Evolutionary conservation across 352 stramenopile genomes (phyloP), one percentile per base, ranked within the genome.

Genomic region (Blastocystis sp.): DNA sequence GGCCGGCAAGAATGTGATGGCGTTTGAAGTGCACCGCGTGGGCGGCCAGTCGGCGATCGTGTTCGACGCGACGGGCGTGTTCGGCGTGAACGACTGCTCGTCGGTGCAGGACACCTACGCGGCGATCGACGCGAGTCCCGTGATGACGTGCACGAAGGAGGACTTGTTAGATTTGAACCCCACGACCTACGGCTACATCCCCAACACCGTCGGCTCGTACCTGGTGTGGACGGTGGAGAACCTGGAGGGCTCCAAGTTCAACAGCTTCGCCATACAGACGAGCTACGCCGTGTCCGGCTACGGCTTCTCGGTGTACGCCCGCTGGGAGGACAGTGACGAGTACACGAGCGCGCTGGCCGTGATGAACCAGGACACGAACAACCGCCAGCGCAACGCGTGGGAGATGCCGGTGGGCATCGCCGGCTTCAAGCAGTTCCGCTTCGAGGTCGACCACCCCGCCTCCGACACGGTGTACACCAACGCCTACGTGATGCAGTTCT

Each of bases 221-320:
- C n/a, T 70, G 24, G 21, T 0, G 6, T 70, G 63, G 63, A 38
- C 14, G 10, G 63, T 70, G 63, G 63, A 70, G 63, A 70, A 70
- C 63, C 63, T 70, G n/a, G 63, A 70, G 34, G 63, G 63, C 21
- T 45, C n/a, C 63, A 70, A 70, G 63, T 70, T 40, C n/a, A 70
- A 70, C 34, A 45, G 10, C 63, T 70, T 70, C 63, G 28, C 9
- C 14, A 43, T 70, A 3, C n/a, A 45, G n/a, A 17, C 6, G 10
- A 38, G 7, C 9, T 45, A 7, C 10, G n/a, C 11, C 2, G 24
- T 10, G 4, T 45, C 21, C 34, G 7, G 6, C n/a, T 70, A 45
- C 28, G 63, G n/a, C n/a, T 70, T 70, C 28, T 40, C 21, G 3
- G 24, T 70, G 24, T 70, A 70, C 34, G 63, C 3, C 6, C 28